Conservation (phyloP, 2,329 filamentous ascomycete species). For the Ophiocordyceps australis region DNA sequence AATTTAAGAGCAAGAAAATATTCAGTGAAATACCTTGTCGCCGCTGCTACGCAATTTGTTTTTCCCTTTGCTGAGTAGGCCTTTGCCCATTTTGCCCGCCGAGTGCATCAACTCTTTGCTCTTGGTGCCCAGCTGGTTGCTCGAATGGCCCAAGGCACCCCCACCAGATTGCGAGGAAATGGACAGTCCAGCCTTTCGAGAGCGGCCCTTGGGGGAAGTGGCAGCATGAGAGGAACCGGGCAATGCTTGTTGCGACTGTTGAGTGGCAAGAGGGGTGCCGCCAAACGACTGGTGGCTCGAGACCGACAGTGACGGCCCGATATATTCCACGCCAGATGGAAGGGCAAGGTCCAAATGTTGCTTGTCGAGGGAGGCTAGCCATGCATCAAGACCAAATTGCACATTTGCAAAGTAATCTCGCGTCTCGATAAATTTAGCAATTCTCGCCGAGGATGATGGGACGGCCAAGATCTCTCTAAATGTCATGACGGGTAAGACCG, state of each 20-base stretch:
- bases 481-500: conserved; percentile 21
- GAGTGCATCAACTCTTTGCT: conserved; percentile 79
- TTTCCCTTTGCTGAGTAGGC: conserved; percentile 77
- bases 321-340: too few species aligned
- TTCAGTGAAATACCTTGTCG: conserved; percentile 85
- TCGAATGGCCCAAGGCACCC: conserved; percentile 31
- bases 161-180: conserved; percentile 20
- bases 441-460: conserved; percentile 45
- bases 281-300: conserved; percentile 7
- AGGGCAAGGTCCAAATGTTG: conserved; percentile 31
- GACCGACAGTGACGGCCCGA: too few species aligned
- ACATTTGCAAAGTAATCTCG: conserved; percentile 51
- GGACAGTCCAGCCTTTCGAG: too few species aligned
- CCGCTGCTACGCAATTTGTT: conserved; percentile 58
- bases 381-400: conserved; percentile 54
- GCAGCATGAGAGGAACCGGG: too few species aligned
- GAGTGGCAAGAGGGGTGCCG: conserved; percentile 8
- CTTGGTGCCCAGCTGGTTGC: conserved; percentile 56
- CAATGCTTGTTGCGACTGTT: too few species aligned
- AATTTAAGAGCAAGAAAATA: too few species aligned
- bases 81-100: conserved; percentile 79
- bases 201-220: too few species aligned
- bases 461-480: conserved; percentile 68
- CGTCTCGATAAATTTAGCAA: conserved; percentile 55
- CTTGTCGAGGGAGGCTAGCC: conserved; percentile 27